Base-by-base conservation (phyloP, 306 rosid genomes). In the Lotus japonicus region DNA sequence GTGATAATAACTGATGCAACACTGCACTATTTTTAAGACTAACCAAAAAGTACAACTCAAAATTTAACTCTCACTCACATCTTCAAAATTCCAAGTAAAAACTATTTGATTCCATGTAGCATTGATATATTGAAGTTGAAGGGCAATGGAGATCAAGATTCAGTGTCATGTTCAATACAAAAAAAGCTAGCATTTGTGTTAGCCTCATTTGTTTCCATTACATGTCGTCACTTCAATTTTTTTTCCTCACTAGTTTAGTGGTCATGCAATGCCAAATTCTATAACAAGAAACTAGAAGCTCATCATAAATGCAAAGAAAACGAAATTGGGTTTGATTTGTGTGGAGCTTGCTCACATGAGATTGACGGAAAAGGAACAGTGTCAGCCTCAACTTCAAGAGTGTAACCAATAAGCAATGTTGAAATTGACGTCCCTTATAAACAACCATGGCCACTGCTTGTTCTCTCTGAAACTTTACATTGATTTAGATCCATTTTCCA, bases 401-500 rank as follows among this genome's bases (percentile, higher is more conserved):
- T 31, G 7, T 31, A 62, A 33, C 73, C 60, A 79, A 74, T 69
- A 42, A 5, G 72, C 63, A 56, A 69, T 39, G 69, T 39, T 70
- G 77, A 69, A 74, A 59, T 58, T 11, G 64, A 76, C 72, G 26
- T 28, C 17, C 80, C 69, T 39, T 55, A 46, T 54, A 55, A 53
- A 60, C 57, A 58, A 52, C 79, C 79, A 67, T 19, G 61, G 68
- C 15, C 38, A 62, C 76, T 73, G 64, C 69, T 79, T 73, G 64
- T 79, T 73, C 82, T 36, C 69, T 68, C 75, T 70, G 68, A 58
- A 77, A 58, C 61, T 74, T 68, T 66, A 43, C 71, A 76, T 66
- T 67, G 78, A 71, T 71, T 80, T 71, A 50, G 76, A 78, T 65
- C 78, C 53, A 69, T 68, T 78, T 78, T 70, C 81, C 68, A 65